A percentile compares a stretch with the other conserved stretches of the same genome.
These are phyloP conservation scores for Limonium bicolor DNA, from an alignment of 148 eudicot genomes.

Conservation along the genomic window DNA sequence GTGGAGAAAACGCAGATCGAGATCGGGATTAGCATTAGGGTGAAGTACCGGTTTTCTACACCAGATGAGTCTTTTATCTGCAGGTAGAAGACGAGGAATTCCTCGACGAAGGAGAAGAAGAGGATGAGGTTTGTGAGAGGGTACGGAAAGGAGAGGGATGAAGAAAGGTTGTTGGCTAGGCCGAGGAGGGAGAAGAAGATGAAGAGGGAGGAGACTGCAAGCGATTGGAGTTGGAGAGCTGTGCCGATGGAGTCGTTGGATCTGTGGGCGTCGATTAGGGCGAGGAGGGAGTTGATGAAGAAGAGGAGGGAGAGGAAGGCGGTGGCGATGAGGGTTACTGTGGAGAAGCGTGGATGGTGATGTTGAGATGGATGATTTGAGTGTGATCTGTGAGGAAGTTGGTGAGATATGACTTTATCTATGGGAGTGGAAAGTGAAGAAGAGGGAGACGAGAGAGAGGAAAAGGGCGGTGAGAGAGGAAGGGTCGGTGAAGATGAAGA, in stretches of 20 bases:
- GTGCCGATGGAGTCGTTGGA: slow-evolving; percentile 31
- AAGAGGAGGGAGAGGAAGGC: slow-evolving; percentile 32
- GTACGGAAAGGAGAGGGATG: no score
- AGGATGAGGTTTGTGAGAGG: slow-evolving; percentile 25
- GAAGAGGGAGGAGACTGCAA: slow-evolving; percentile 38
- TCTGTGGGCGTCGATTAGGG: slow-evolving; percentile 22
- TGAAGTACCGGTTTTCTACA: slow-evolving; percentile 56
- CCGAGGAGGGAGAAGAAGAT: slow-evolving; percentile 38
- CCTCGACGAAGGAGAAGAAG: slow-evolving; percentile 47
- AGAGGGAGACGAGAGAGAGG: slow-evolving; percentile 22
- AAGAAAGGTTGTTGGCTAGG: slow-evolving; percentile 10
- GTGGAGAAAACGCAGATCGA: slow-evolving; percentile 33
- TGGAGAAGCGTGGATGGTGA: slow-evolving; percentile 11
- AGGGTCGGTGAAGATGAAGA: slow-evolving; percentile 3
- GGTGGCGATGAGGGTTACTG: slow-evolving; percentile 19
- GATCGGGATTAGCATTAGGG: slow-evolving; percentile 43
- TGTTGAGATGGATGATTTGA: no score
- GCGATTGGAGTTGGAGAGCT: slow-evolving; percentile 34
- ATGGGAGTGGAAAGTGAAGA: slow-evolving; percentile 34
- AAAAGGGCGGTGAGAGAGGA: slow-evolving; percentile 23
- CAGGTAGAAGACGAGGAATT: slow-evolving; percentile 44
- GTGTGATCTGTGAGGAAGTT: no score
- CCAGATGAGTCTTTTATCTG: slow-evolving; percentile 41
- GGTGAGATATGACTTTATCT: no score
- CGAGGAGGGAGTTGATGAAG: slow-evolving; percentile 30